Evolutionary conservation across 805 yeast genomes (phyloP).

Genomic region (Teunomyces cretensis): DNA sequence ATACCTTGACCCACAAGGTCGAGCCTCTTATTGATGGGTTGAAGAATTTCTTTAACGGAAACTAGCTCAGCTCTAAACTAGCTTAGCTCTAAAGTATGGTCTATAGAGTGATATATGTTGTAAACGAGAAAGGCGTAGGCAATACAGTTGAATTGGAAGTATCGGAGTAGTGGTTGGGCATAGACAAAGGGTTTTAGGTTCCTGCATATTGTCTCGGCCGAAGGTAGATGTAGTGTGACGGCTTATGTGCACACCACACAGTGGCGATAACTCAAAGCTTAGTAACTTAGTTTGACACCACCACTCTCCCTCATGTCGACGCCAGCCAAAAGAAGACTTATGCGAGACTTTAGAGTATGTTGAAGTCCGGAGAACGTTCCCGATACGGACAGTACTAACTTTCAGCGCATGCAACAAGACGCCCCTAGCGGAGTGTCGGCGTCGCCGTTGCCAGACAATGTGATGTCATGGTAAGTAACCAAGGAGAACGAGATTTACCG

Average conservation of each 20-base stretch:
- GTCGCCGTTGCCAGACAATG: constrained; percentile 94
- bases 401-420: constrained; percentile 90
- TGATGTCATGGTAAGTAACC: constrained; percentile 74
- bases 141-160: too few species aligned
- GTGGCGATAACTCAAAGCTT: constrained; percentile 6
- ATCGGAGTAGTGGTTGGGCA: too few species aligned
- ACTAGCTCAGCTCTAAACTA: constrained; percentile 1
- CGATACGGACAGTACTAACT: not conserved
- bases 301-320: constrained; percentile 68
- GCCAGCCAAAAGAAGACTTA: constrained; percentile 96
- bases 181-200: too few species aligned
- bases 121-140: not conserved
- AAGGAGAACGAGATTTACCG: not conserved
- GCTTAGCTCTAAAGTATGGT: too few species aligned
- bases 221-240: not conserved
- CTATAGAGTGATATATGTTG: not conserved
- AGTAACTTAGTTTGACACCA: not conserved
- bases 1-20: constrained; percentile 18
- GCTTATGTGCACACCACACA: not conserved
- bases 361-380: not conserved
- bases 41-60: constrained; percentile 21
- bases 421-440: constrained; percentile 98
- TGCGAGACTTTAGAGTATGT: constrained; percentile 93
- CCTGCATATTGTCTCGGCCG: too few species aligned
- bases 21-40: constrained; percentile 19